Conservation (phyloP, 345 rosid genomes). For the Erysimum cheiranthoides region DNA sequence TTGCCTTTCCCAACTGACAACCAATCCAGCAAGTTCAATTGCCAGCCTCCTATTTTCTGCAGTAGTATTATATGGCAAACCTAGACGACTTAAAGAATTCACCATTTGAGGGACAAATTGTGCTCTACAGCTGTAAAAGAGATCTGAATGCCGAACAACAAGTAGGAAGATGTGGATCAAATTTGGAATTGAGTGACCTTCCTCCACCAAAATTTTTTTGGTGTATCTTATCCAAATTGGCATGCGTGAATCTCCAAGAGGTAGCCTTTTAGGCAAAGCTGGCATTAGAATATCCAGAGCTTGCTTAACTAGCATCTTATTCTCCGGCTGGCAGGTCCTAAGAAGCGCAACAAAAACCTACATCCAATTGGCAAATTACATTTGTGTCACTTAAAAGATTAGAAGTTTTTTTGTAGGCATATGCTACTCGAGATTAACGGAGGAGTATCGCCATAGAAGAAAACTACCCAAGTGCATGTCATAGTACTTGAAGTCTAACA, state of each 20-base stretch:
- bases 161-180: slow-evolving; percentile 98
- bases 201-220: slow-evolving; percentile 97
- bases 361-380: slow-evolving; percentile 44
- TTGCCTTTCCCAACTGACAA: slow-evolving; percentile 98
- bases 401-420: slow-evolving; percentile 6
- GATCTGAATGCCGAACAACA: slow-evolving; percentile 96
- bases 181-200: slow-evolving; percentile 95
- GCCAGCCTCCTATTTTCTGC: slow-evolving; percentile 97
- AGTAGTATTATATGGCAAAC: slow-evolving; percentile 93
- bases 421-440: slow-evolving; percentile 12
- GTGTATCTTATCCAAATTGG: slow-evolving; percentile 99
- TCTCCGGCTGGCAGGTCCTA: slow-evolving; percentile 98
- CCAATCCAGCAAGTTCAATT: slow-evolving; percentile 99
- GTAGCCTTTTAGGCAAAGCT: slow-evolving; percentile 92
- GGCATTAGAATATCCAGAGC: slow-evolving; percentile 99
- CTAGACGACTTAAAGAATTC: slow-evolving; percentile 96
- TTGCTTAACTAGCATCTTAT: slow-evolving; percentile 96
- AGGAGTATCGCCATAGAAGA: slow-evolving; percentile 4
- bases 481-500: slow-evolving; percentile 31
- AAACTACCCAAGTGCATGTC: slow-evolving; percentile 25
- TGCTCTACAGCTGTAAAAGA: slow-evolving; percentile 96
- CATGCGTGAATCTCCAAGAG: slow-evolving; percentile 97
- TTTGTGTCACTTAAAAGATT: slow-evolving; percentile 16
- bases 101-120: slow-evolving; percentile 99
- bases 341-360: slow-evolving; percentile 99